Evolutionary conservation across 2,329 filamentous ascomycete species (phyloP).

Genomic region (Arthrinium puccinioides): DNA sequence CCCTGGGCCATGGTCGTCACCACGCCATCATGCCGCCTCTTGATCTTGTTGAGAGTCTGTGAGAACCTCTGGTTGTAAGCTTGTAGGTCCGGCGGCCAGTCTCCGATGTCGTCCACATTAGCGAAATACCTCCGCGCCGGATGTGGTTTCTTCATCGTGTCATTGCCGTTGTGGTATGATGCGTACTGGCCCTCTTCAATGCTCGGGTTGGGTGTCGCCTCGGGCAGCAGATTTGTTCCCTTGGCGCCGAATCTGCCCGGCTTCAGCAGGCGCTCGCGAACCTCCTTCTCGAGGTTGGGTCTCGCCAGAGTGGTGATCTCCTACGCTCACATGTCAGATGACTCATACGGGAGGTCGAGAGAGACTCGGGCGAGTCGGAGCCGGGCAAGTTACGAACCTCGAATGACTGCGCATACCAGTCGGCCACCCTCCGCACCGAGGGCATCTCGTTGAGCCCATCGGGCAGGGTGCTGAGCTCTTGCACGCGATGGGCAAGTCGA

Average conservation of each 20-base stretch:
- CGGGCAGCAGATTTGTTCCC: conserved; percentile 61
- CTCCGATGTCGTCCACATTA: conserved; percentile 76
- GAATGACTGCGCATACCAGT: conserved; percentile 99
- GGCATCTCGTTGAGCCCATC: conserved; percentile 98
- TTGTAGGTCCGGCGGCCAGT: conserved; percentile 91
- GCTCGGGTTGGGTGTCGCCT: conserved; percentile 85
- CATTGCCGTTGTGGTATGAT: conserved; percentile 41
- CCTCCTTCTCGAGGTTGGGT: conserved; percentile 67
- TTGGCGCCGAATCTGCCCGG: conserved; percentile 50
- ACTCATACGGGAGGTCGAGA: conserved; percentile 4
- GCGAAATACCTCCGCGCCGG: conserved; percentile 75
- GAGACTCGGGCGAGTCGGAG: neutral
- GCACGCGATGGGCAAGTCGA: conserved; percentile 88
- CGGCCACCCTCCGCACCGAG: conserved; percentile 87
- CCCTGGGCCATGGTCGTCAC: conserved; percentile 98
- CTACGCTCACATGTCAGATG: conserved; percentile 36
- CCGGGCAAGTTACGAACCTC: conserved; percentile 58
- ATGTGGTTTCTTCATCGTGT: conserved; percentile 42
- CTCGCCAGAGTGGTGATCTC: conserved; percentile 86
- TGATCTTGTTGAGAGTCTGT: conserved; percentile 85
- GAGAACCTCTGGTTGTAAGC: conserved; percentile 92
- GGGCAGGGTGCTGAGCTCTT: conserved; percentile 84
- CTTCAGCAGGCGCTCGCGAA: conserved; percentile 71
- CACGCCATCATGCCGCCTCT: conserved; percentile 90
- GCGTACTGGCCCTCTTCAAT: conserved; percentile 76